Base-by-base conservation (phyloP, 495 filamentous ascomycete genomes). In the Penicillium simplicissimum region DNA sequence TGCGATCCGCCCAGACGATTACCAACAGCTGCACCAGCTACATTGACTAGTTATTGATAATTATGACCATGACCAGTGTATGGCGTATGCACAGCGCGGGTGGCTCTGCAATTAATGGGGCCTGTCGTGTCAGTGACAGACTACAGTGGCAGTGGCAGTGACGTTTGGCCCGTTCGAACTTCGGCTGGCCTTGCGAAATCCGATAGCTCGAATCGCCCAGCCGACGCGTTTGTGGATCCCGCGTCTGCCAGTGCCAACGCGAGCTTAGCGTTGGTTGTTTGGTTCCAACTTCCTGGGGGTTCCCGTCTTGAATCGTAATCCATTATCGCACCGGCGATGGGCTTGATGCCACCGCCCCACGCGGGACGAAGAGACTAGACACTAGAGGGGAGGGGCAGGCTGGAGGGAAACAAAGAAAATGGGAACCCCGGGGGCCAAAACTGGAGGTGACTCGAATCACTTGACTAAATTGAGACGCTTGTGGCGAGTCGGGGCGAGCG, bases 171-270 rank as follows among this genome's bases (percentile, higher is more conserved):
- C 42, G 28, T 63, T 60, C 35, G 15, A 45, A 40, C 61, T 61
- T 43, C 8, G 55, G 40, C 34, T 43, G 35, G 49, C 35, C 28
- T 67, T 23, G 47, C 60, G 28, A 31, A 31, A 31, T 31, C 6
- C 28, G 52, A 60, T 66, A 65, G 65, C 59, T 67, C 57, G 17
- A 52, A 57, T 63, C 53, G 35, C 34, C 51, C 51, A 37, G 34
- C 13, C 34, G 40, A 58, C 62, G 55, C 66, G 60, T 66, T 64
- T 68, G 69, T 69, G 69, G 69, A 70, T 67, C 68, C 58, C 19
- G 36, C 42, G 48, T 51, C 58, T 58, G 43, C 55, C 64, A 62
- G 28, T 58, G 49, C 55, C 64, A 62, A 67, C 64, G 53, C 57
- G 64, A 64, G 58, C 43, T 58, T 58, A 65, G 28, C 63, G 45